Evolutionary conservation across 768 basidiomycete genomes (phyloP).

Genomic region (Amanita pseudoporphyria): DNA sequence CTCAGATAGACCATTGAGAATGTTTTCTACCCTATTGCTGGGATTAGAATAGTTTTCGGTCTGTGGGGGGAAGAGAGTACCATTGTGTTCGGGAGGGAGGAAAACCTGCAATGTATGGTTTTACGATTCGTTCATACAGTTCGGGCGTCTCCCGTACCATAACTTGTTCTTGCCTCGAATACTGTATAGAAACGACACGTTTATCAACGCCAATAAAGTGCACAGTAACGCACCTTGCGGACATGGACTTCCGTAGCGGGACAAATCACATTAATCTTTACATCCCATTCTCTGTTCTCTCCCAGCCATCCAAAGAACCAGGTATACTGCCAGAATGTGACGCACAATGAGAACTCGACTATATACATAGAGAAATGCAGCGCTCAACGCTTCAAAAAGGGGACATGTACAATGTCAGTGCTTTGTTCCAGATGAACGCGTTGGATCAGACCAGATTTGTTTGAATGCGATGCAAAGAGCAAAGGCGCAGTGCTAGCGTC

Average conservation of each 20-base stretch:
- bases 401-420: conserved; percentile 68
- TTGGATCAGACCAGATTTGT: conserved; percentile 29
- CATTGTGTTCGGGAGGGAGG: conserved; percentile 75
- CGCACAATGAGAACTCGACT: neutral
- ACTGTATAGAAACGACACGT: conserved; percentile 45
- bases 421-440: conserved; percentile 39
- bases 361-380: neutral
- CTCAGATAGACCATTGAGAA: conserved; percentile 71
- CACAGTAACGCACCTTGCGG: conserved; percentile 44
- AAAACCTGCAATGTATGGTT: conserved; percentile 72
- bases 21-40: conserved; percentile 67
- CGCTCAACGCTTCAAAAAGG: too few relatives aligned
- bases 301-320: conserved; percentile 71
- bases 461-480: conserved; percentile 24
- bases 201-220: neutral
- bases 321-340: conserved; percentile 52
- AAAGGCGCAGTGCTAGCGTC: conserved; percentile 27
- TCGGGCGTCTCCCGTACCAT: conserved; percentile 82
- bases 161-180: conserved; percentile 59
- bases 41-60: neutral
- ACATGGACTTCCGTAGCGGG: conserved; percentile 91
- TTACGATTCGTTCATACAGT: conserved; percentile 60
- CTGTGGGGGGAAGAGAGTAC: conserved; percentile 27
- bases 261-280: conserved; percentile 77
- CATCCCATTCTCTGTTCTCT: conserved; percentile 39